Evolutionary conservation across 1,139 yeast genomes (phyloP), one percentile per base, ranked within the genome.

Genomic region (Blastobotrys malaysiensis): DNA sequence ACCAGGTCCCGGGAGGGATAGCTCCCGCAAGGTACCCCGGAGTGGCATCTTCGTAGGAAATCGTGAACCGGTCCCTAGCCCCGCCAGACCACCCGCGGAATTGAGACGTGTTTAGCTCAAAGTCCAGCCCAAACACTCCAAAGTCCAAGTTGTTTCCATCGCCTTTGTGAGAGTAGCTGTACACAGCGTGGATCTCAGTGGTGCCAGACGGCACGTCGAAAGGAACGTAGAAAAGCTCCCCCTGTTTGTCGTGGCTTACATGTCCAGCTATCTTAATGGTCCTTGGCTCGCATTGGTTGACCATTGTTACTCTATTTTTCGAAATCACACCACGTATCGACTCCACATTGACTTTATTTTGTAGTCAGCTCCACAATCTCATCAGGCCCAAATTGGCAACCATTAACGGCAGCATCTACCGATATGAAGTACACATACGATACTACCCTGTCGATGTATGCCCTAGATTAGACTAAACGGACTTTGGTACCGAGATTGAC

Each of bases 61-160:
- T 36, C 19, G 48, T 24, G 45, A 54, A 56, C 11, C 43, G 48
- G 16, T 31, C 43, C n/a, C 59, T 36, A 11, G 58, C 55, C 6
- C 52, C 54, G 14, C 59, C 58, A 11, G 58, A 52, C 57, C 57
- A 57, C 5, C 60, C 60, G 18, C 59, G 49, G 39, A 57, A 57
- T 16, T 54, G 54, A 1, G 46, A 26, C 9, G 54, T 48, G 21
- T 46, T 18, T 26, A 46, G 26, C 7, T 13, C 45, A 9, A 49
- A 49, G 31, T 47, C 50, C 13, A 46, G 50, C 13, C 57, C 57
- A 19, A 51, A 52, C 9, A 57, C 46, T 18, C 60, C 60, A 19
- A 57, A 14, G 24, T 57, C 60, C 5, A 57, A 26, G 11, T 45
- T 48, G 24, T 54, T 52, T 22, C 52, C 59, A 18, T 27, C 43